Percentiles rank a stretch among this genome's conserved stretches.
Evolutionary conservation across 2,329 filamentous ascomycete genomes (phyloP).

Genomic region (Neofusicoccum umdonicola): DNA sequence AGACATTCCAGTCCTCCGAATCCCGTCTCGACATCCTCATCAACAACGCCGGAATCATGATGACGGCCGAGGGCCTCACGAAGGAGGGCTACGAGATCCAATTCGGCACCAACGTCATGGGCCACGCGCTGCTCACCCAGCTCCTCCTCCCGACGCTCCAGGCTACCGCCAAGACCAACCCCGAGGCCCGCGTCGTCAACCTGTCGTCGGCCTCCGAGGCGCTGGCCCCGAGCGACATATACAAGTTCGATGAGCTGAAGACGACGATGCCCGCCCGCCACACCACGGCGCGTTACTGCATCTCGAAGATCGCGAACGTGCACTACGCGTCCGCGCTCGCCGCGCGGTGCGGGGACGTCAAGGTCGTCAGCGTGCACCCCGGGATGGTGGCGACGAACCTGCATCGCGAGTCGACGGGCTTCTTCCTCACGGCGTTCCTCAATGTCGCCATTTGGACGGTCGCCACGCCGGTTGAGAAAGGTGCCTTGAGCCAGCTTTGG

Average conservation of each 20-base stretch:
- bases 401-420: background rate
- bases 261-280: too few species aligned
- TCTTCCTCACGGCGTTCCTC: background rate
- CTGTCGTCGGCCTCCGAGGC: too few species aligned
- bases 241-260: too few species aligned
- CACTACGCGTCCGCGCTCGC: too few species aligned
- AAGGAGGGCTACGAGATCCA: constrained; percentile 52
- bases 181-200: too few species aligned
- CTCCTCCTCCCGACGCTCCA: constrained; percentile 45
- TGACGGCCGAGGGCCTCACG: constrained; percentile 36
- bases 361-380: background rate
- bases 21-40: constrained; percentile 47
- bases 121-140: constrained; percentile 49
- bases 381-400: background rate
- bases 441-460: too few species aligned
- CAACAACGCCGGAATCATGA: constrained; percentile 49
- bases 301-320: too few species aligned
- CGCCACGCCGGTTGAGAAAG: too few species aligned
- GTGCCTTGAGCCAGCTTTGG: too few species aligned
- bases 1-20: constrained; percentile 33
- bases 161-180: constrained; percentile 33
- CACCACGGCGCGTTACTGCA: too few species aligned
- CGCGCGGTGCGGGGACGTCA: too few species aligned
- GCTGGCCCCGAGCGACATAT: too few species aligned
- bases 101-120: constrained; percentile 53